Percentiles rank a stretch among this genome's conserved stretches.
phyloP scores from a whole-genome alignment of 495 filamentous ascomycete genomes.

The Penicillium steckii region DNA sequence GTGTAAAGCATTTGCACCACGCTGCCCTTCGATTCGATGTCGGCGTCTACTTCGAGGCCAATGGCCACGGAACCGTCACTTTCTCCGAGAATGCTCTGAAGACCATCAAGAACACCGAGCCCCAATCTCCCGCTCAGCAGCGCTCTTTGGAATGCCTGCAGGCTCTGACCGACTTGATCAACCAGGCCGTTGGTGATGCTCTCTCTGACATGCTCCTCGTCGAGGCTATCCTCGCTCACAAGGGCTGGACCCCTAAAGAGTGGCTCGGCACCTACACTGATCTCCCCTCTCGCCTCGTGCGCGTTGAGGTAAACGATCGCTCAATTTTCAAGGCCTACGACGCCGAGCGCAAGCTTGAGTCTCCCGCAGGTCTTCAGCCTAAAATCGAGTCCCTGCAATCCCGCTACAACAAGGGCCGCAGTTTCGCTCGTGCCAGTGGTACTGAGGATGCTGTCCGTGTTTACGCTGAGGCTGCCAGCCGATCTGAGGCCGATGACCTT shows the following conservation, averaged over 20 bases:
- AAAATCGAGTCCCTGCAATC: conserved; percentile 83
- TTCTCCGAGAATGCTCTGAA: conserved; percentile 82
- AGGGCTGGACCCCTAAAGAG: conserved; percentile 83
- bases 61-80: conserved; percentile 94
- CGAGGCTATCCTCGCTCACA: conserved; percentile 93
- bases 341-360: conserved; percentile 83
- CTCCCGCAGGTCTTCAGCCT: conserved; percentile 73
- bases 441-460: conserved; percentile 96
- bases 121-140: conserved; percentile 88
- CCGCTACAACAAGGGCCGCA: conserved; percentile 86
- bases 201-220: conserved; percentile 95
- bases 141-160: conserved; percentile 76
- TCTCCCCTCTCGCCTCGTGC: conserved; percentile 89
- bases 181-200: conserved; percentile 96
- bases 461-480: conserved; percentile 92
- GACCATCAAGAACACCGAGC: conserved; percentile 70
- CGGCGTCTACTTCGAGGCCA: conserved; percentile 97
- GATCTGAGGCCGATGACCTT: conserved; percentile 80
- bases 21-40: conserved; percentile 88
- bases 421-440: conserved; percentile 88
- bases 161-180: conserved; percentile 85
- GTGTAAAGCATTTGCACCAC: conserved; percentile 97
- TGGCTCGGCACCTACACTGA: conserved; percentile 96
- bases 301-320: conserved; percentile 85
- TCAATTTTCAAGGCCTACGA: conserved; percentile 86